Conservation (phyloP, 1,284 basidiomycete species). For the Heimioporus punctisporus region DNA sequence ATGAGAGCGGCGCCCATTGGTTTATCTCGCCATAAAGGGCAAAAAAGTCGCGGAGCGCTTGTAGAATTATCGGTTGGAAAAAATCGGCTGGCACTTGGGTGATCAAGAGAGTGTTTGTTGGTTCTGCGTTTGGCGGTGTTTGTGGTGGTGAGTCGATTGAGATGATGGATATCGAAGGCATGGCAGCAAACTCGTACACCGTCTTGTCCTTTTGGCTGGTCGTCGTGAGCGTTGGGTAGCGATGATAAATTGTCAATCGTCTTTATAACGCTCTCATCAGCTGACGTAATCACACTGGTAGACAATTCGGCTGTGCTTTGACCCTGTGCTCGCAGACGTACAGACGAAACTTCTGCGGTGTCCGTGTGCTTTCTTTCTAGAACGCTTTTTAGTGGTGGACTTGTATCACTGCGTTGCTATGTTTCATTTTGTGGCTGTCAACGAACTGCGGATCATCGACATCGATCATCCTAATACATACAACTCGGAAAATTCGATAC, state of each 20-base stretch:
- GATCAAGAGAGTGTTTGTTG: slow-evolving; percentile 73
- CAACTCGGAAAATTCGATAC: no score
- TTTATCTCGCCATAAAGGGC: slow-evolving; percentile 74
- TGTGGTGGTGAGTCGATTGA: slow-evolving; percentile 16
- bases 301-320: slow-evolving; percentile 17
- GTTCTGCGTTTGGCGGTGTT: slow-evolving; percentile 20
- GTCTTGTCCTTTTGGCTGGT: neutral
- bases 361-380: slow-evolving; percentile 9
- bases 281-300: slow-evolving; percentile 22
- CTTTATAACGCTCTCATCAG: slow-evolving; percentile 14
- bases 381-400: slow-evolving; percentile 11
- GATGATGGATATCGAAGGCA: slow-evolving; percentile 34
- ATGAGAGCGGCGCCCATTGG: slow-evolving; percentile 86
- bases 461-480: no score
- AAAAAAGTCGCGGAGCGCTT: slow-evolving; percentile 73
- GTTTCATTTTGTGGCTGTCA: slow-evolving; percentile 6
- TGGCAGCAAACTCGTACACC: slow-evolving; percentile 7
- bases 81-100: slow-evolving; percentile 66
- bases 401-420: slow-evolving; percentile 6
- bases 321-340: slow-evolving; percentile 20
- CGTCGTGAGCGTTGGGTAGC: neutral
- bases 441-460: neutral
- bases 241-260: neutral
- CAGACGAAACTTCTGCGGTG: slow-evolving; percentile 15
- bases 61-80: slow-evolving; percentile 69